phyloP scores from a whole-genome alignment of 176 grass and related monocot genomes.

The Tillandsia fasciculata region DNA sequence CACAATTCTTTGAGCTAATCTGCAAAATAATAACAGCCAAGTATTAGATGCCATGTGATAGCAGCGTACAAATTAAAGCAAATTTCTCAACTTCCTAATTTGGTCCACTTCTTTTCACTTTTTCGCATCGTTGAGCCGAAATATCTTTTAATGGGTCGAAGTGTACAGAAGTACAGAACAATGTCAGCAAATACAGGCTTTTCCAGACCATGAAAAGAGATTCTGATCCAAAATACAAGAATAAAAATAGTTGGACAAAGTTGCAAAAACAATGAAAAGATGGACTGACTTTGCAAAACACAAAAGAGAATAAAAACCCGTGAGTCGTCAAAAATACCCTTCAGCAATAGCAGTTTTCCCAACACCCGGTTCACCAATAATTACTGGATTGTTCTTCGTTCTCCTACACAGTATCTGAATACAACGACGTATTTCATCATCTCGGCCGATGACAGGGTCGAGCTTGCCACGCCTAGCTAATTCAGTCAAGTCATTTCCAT shows the following conservation, averaged over 20 bases:
- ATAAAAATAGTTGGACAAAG: too few relatives aligned
- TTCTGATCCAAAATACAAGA: too few relatives aligned
- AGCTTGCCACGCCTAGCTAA: constrained; percentile 77
- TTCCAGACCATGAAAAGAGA: too few relatives aligned
- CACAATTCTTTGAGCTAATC: constrained; percentile 84
- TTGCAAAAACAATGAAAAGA: too few relatives aligned
- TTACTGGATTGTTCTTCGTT: constrained; percentile 97
- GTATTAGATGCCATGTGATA: background rate
- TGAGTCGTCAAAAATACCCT: constrained; percentile 40
- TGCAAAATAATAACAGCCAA: constrained; percentile 25
- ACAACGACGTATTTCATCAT: constrained; percentile 85
- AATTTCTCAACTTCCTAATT: background rate
- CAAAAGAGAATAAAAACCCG: background rate
- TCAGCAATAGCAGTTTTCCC: constrained; percentile 96
- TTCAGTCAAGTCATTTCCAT: constrained; percentile 93
- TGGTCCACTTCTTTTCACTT: too few relatives aligned
- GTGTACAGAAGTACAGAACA: too few relatives aligned
- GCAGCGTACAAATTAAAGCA: background rate
- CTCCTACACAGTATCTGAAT: constrained; percentile 91
- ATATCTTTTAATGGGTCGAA: too few relatives aligned
- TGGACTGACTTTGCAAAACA: background rate
- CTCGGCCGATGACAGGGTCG: constrained; percentile 85
- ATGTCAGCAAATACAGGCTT: too few relatives aligned
- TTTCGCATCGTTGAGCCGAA: too few relatives aligned
- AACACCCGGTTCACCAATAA: constrained; percentile 91